Evolutionary conservation across 176 grass and related monocot species (phyloP).

Genomic region (Triticum dicoccoides): DNA sequence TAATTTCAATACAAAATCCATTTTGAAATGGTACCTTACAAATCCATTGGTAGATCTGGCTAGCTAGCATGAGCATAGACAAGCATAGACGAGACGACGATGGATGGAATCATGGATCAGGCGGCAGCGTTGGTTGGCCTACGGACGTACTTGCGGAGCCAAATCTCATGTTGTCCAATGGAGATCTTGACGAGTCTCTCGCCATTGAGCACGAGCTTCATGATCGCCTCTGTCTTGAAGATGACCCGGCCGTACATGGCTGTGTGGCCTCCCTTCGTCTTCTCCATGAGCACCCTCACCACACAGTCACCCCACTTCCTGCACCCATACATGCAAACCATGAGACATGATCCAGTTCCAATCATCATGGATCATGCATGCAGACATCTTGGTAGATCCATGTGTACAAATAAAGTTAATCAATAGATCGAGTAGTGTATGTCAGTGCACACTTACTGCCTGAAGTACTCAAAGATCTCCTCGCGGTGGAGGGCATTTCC

Average conservation of each 20-base stretch:
- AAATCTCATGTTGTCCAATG: conserved; percentile 16
- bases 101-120: no score
- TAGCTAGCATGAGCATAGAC: no score
- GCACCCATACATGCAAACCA: not conserved
- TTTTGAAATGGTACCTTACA: no score
- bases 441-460: conserved; percentile 12
- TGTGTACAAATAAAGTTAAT: no score
- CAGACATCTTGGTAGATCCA: no score
- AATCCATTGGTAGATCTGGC: no score
- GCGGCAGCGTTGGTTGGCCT: not conserved
- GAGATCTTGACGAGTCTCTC: not conserved
- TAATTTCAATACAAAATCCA: no score
- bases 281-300: conserved; percentile 35
- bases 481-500: conserved; percentile 34
- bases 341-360: no score
- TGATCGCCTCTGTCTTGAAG: conserved; percentile 15
- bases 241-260: conserved; percentile 41
- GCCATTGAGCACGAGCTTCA: conserved; percentile 34
- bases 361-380: no score
- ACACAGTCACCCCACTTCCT: conserved; percentile 43
- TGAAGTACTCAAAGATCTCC: conserved; percentile 66
- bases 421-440: no score
- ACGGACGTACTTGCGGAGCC: conserved; percentile 38
- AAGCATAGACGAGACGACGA: no score
- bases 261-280: not conserved